A percentile compares a stretch with the other conserved stretches of the same genome.
Conservation (phyloP, 495 filamentous ascomycete genomes). For the Tuber magnatum region DNA sequence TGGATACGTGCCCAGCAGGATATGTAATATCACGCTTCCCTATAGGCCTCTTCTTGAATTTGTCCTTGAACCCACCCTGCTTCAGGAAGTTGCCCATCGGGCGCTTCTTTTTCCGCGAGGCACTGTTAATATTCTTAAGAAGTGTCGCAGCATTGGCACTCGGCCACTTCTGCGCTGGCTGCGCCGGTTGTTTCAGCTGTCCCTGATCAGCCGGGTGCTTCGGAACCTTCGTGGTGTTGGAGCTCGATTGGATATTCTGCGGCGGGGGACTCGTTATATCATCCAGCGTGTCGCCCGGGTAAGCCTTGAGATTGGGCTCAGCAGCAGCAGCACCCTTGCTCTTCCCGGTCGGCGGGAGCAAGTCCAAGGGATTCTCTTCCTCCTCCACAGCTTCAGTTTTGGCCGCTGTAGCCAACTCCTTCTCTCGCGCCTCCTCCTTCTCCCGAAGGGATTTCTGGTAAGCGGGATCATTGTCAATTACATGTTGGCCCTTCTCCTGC, state of each 20-base stretch:
- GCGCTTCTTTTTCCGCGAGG: neutral
- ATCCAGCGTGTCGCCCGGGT: neutral
- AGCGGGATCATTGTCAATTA: slow-evolving; percentile 31
- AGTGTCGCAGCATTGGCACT: neutral
- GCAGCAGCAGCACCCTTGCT: neutral
- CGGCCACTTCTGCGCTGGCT: slow-evolving; percentile 4
- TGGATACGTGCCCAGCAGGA: slow-evolving; percentile 23
- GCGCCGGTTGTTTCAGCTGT: neutral
- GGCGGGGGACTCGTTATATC: too few species aligned
- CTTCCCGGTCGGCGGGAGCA: neutral
- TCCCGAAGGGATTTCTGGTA: slow-evolving; percentile 28
- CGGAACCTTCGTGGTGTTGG: neutral
- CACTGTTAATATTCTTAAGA: slow-evolving; percentile 13
- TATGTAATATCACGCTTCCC: slow-evolving; percentile 26
- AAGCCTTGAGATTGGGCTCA: neutral
- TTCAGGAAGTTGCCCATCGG: neutral
- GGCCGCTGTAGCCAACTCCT: slow-evolving; percentile 43
- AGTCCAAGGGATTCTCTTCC: neutral
- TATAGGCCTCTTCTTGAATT: slow-evolving; percentile 11
- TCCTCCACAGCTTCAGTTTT: neutral
- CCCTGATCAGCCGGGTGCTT: neutral
- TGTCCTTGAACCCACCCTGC: neutral
- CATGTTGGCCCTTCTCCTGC: slow-evolving; percentile 42
- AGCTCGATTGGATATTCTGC: neutral
- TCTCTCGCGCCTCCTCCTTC: slow-evolving; percentile 42